Evolutionary conservation across 805 yeast species (phyloP).

Genomic region (Candida andamanensis): DNA sequence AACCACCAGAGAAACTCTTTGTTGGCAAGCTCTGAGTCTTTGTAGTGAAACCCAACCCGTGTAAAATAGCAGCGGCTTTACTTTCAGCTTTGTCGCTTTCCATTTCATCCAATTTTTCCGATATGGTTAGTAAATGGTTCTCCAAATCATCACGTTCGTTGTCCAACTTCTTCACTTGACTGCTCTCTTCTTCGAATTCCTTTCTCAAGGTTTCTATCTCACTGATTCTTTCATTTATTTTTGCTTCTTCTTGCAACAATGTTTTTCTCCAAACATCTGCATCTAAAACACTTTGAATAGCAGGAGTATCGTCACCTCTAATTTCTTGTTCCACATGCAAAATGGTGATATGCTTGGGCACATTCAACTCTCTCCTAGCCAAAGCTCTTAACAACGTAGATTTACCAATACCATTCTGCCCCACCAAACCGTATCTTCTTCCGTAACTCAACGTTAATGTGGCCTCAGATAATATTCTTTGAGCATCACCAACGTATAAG

Average conservation of each 20-base stretch:
- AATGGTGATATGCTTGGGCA: constrained; percentile 93
- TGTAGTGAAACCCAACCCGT: constrained; percentile 88
- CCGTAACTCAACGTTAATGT: constrained; percentile 85
- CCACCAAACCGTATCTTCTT: constrained; percentile 93
- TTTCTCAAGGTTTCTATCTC: constrained; percentile 67
- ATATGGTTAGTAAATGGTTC: constrained; percentile 69
- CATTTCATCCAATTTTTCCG: constrained; percentile 82
- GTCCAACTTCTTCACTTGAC: constrained; percentile 74
- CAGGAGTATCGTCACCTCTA: constrained; percentile 86
- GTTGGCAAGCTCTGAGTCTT: constrained; percentile 82
- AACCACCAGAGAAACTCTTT: constrained; percentile 96
- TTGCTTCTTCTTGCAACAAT: constrained; percentile 68
- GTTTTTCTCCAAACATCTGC: constrained; percentile 99
- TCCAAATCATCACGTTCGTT: constrained; percentile 87
- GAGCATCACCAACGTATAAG: constrained; percentile 92
- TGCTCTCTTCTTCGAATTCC: constrained; percentile 71
- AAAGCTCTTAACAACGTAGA: constrained; percentile 88
- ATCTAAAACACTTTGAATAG: constrained; percentile 92
- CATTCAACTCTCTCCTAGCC: constrained; percentile 86
- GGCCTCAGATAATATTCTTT: constrained; percentile 85
- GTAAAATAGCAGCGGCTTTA: constrained; percentile 89
- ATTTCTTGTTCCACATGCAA: constrained; percentile 97
- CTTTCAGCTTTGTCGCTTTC: constrained; percentile 97
- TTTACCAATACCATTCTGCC: constrained; percentile 99
- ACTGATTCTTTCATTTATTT: constrained; percentile 65